phyloP scores from a whole-genome alignment of 148 eudicot species.

The Bassia scoparia region DNA sequence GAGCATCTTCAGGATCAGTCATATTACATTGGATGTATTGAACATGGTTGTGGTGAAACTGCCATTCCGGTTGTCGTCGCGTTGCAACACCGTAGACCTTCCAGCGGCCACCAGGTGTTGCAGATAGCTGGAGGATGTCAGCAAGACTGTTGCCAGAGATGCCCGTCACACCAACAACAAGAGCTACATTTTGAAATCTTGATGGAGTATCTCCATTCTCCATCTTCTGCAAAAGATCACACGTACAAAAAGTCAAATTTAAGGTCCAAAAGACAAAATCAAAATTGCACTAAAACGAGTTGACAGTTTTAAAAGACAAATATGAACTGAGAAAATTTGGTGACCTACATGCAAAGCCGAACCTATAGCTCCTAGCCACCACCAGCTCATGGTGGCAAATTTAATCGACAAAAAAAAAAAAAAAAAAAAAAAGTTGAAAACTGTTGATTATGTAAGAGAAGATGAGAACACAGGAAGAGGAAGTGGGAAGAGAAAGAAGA shows the following conservation, averaged over 20 bases:
- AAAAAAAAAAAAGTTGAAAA: too few species aligned
- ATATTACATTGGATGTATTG: constrained; percentile 65
- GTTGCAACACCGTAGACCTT: constrained; percentile 78
- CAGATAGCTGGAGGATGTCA: constrained; percentile 59
- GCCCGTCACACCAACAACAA: constrained; percentile 66
- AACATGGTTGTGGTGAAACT: constrained; percentile 51
- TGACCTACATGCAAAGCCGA: constrained; percentile 25
- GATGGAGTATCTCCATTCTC: constrained; percentile 39
- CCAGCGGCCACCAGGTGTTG: constrained; percentile 89
- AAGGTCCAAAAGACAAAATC: neutral
- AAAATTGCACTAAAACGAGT: neutral
- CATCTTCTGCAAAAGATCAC: constrained; percentile 42
- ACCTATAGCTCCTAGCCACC: constrained; percentile 39
- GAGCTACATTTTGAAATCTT: constrained; percentile 50
- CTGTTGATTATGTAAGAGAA: neutral
- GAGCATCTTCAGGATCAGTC: constrained; percentile 41
- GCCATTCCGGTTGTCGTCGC: constrained; percentile 65
- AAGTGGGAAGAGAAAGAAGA: neutral
- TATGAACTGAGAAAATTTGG: neutral
- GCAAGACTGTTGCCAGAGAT: constrained; percentile 73
- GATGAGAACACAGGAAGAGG: neutral
- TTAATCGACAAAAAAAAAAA: neutral
- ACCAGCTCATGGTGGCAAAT: constrained; percentile 30
- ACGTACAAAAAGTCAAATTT: neutral
- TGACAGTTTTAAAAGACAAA: neutral